Evolutionary conservation across 805 yeast species (phyloP).

Genomic region (Starmerella tilneyi): DNA sequence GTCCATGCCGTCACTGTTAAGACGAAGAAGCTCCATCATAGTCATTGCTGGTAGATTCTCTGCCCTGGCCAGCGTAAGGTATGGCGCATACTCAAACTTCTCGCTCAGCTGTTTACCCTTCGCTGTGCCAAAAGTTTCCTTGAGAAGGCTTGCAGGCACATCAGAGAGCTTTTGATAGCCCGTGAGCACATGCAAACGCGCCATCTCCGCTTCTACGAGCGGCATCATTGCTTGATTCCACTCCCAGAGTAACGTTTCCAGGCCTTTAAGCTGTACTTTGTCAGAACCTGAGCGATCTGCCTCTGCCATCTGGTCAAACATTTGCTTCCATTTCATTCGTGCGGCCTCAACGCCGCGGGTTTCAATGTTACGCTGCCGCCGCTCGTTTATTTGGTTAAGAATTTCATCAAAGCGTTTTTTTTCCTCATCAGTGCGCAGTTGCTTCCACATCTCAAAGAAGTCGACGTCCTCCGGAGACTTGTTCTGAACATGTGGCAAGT

Average conservation of each 20-base stretch:
- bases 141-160: conserved; percentile 20
- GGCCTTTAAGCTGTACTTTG: conserved; percentile 34
- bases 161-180: conserved; percentile 22
- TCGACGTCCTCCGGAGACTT: conserved; percentile 37
- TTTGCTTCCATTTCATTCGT: conserved; percentile 78
- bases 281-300: conserved; percentile 36
- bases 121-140: conserved; percentile 16
- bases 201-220: conserved; percentile 54
- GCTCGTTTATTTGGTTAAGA: conserved; percentile 59
- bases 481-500: conserved; percentile 32
- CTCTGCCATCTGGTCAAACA: conserved; percentile 38
- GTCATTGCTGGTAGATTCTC: conserved; percentile 77
- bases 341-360: conserved; percentile 75
- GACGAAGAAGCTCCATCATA: conserved; percentile 66
- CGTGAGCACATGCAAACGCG: conserved; percentile 41
- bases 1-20: conserved; percentile 55
- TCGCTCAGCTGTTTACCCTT: conserved; percentile 21
- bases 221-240: conserved; percentile 77
- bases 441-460: conserved; percentile 56
- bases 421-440: conserved; percentile 38
- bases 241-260: conserved; percentile 67
- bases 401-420: conserved; percentile 48
- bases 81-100: conserved; percentile 57
- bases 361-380: conserved; percentile 69
- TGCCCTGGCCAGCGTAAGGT: conserved; percentile 57